Evolutionary conservation across 1,139 yeast species (phyloP).

Genomic region (Kodamaea arcana): DNA sequence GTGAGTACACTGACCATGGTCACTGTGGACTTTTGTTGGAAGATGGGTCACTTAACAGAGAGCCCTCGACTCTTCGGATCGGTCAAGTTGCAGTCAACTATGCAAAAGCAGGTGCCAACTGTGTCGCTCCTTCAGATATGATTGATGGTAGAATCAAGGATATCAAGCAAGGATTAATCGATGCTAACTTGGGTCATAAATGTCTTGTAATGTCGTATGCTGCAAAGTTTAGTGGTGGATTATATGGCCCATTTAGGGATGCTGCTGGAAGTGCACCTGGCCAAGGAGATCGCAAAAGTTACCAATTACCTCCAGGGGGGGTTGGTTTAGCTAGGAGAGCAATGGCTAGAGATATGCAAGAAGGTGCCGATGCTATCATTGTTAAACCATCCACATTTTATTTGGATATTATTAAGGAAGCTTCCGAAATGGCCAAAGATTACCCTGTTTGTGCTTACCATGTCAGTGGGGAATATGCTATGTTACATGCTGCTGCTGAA

Average conservation of each 20-base stretch:
- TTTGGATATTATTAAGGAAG: constrained; percentile 85
- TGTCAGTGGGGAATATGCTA: constrained; percentile 96
- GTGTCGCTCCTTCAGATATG: constrained; percentile 98
- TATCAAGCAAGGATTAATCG: constrained; percentile 79
- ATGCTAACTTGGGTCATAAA: constrained; percentile 82
- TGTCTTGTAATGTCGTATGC: constrained; percentile 90
- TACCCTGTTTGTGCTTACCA: constrained; percentile 93
- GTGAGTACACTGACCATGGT: constrained; percentile 96
- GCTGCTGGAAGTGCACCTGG: constrained; percentile 93
- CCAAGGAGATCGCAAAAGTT: constrained; percentile 86
- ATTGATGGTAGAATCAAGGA: constrained; percentile 92
- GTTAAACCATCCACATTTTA: constrained; percentile 98
- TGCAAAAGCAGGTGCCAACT: constrained; percentile 92
- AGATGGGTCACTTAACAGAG: constrained; percentile 82
- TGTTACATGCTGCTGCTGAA: constrained; percentile 98
- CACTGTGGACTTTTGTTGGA: constrained; percentile 90
- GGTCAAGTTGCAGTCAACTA: constrained; percentile 95
- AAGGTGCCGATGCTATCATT: constrained; percentile 94
- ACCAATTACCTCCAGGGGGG: constrained; percentile 92
- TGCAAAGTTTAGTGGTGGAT: constrained; percentile 86
- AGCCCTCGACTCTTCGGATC: constrained; percentile 69
- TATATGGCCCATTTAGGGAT: constrained; percentile 97
- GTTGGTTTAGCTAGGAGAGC: constrained; percentile 95
- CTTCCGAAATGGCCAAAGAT: constrained; percentile 75
- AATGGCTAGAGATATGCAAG: constrained; percentile 73